These are phyloP conservation scores for Sporothrix mexicana DNA, from an alignment of 2,329 filamentous ascomycete genomes.

Conservation along the genomic window DNA sequence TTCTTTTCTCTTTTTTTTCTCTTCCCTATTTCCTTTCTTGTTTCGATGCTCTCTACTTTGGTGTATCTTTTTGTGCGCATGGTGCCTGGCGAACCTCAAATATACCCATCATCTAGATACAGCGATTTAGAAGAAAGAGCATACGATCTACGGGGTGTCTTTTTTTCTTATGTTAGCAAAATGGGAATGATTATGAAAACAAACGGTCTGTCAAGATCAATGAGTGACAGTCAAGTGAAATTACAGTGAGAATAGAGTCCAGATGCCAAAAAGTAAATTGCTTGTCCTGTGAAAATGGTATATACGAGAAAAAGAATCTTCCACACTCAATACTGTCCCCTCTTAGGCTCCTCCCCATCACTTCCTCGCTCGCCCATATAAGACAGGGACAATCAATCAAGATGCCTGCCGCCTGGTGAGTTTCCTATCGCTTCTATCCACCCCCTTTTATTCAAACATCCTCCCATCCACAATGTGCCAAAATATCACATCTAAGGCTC, in stretches of 20 bases:
- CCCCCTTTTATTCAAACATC: not conserved
- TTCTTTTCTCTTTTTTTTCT: slow-evolving; percentile 25
- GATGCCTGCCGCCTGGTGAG: not conserved
- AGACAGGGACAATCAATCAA: slow-evolving; percentile 14
- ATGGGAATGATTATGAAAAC: slow-evolving; percentile 34
- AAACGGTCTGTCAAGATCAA: not conserved
- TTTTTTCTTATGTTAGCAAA: slow-evolving; percentile 19
- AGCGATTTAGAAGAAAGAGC: slow-evolving; percentile 27
- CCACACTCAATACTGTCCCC: slow-evolving; percentile 16
- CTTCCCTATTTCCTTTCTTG: slow-evolving; percentile 6
- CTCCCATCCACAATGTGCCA: not conserved
- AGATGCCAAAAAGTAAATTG: slow-evolving; percentile 7
- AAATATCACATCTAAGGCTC: slow-evolving; percentile 17
- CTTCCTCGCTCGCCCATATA: not conserved
- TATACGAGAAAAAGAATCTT: slow-evolving; percentile 14
- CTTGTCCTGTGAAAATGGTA: slow-evolving; percentile 20
- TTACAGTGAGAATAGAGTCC: not conserved
- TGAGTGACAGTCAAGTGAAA: not conserved
- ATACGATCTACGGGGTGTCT: slow-evolving; percentile 2
- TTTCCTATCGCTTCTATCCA: not conserved
- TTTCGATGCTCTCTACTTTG: slow-evolving; percentile 10
- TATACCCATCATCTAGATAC: slow-evolving; percentile 28
- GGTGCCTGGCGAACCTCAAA: not conserved
- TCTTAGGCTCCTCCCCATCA: not conserved
- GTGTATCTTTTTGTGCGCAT: slow-evolving; percentile 8